phyloP scores from a whole-genome alignment of 2,329 filamentous ascomycete species.

The Aspergillus sp. region DNA sequence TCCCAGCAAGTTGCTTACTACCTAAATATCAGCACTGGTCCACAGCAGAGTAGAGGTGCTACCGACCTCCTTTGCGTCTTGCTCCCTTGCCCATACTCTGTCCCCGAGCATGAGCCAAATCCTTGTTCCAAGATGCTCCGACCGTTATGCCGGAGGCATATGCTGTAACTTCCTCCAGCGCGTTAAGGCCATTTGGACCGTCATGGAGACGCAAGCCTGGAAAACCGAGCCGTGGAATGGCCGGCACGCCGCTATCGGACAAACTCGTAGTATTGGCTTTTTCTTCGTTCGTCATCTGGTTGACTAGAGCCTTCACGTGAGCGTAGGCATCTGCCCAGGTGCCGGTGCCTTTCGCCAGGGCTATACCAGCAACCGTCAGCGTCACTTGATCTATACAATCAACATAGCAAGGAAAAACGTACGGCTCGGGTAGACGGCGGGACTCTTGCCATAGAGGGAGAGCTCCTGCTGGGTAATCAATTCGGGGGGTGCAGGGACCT shows the following conservation, averaged over 20 bases:
- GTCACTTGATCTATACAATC: too few species aligned
- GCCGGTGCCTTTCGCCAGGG: not conserved
- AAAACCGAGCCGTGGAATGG: not conserved
- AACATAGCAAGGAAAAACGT: too few species aligned
- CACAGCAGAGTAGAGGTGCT: too few species aligned
- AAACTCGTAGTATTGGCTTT: constrained; percentile 8
- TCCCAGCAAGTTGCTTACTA: constrained; percentile 28
- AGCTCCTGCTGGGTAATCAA: too few species aligned
- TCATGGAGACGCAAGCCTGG: not conserved
- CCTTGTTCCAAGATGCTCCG: constrained; percentile 50
- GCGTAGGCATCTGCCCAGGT: constrained; percentile 7
- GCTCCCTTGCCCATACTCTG: constrained; percentile 55
- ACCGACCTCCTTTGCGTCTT: constrained; percentile 53
- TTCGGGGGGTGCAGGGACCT: too few species aligned
- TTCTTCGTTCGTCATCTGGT: constrained; percentile 12
- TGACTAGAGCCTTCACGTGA: constrained; percentile 3
- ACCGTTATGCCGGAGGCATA: constrained; percentile 38
- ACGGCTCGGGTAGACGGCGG: too few species aligned
- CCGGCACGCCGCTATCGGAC: not conserved
- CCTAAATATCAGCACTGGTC: too few species aligned
- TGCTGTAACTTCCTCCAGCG: constrained; percentile 36
- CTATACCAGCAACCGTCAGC: too few species aligned
- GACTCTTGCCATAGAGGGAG: too few species aligned
- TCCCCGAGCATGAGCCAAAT: constrained; percentile 49
- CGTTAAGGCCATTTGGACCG: not conserved